Conservation (phyloP, 345 rosid species). For the Salix udensis region DNA sequence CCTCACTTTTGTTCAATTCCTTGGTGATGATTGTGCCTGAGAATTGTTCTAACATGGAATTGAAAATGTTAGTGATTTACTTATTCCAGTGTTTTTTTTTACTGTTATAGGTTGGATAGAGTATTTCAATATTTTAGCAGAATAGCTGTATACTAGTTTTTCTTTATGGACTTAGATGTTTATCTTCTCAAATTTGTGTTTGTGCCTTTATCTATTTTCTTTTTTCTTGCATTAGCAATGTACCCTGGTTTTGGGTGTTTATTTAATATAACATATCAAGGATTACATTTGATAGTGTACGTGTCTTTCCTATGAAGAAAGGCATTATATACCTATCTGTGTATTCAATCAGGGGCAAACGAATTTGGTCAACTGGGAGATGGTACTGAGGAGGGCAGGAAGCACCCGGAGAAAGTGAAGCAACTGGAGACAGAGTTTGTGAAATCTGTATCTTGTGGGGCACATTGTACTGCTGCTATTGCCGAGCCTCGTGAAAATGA, state of each 20-base stretch:
- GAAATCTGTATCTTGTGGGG: conserved; percentile 89
- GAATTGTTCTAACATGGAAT: no score
- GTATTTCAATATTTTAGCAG: no score
- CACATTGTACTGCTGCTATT: conserved; percentile 84
- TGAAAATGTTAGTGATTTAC: no score
- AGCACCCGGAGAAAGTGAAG: conserved; percentile 72
- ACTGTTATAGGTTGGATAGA: no score
- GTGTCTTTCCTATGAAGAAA: neutral
- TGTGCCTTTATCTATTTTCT: neutral
- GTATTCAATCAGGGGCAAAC: conserved; percentile 58
- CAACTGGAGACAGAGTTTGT: conserved; percentile 80
- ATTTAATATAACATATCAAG: neutral
- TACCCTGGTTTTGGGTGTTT: neutral
- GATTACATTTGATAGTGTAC: neutral
- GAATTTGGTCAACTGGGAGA: conserved; percentile 98
- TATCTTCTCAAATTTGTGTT: neutral
- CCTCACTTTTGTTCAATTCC: neutral
- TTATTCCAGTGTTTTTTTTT: no score
- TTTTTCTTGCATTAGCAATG: neutral
- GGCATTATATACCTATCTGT: neutral
- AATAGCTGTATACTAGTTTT: no score
- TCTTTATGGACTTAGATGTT: neutral
- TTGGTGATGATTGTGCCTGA: no score
- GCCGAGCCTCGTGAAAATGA: conserved; percentile 76
- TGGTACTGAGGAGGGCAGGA: conserved; percentile 83